phyloP scores from a whole-genome alignment of 257 asterid genomes.

The Solanum bulbocastanum region DNA sequence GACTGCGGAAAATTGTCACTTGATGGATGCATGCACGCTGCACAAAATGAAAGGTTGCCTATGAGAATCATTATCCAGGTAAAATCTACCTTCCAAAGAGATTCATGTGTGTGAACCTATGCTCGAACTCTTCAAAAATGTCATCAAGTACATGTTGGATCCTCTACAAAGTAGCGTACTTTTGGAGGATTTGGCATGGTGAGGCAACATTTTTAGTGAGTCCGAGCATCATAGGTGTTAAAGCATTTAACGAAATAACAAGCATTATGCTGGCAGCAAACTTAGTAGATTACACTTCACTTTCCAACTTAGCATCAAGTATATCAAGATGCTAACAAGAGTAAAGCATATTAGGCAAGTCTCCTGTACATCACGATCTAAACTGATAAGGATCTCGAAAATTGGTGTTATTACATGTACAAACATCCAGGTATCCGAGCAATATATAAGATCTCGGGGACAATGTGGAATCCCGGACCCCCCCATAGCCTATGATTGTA shows the following conservation, averaged over 20 bases:
- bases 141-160: background rate
- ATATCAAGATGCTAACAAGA: background rate
- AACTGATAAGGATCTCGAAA: background rate
- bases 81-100: background rate
- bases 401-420: background rate
- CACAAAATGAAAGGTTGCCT: slow-evolving; percentile 88
- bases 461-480: background rate
- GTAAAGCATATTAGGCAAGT: background rate
- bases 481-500: background rate
- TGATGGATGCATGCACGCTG: slow-evolving; percentile 83
- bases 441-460: background rate
- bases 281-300: background rate
- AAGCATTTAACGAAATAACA: background rate
- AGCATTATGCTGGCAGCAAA: background rate
- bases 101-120: background rate
- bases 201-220: background rate
- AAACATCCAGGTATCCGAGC: background rate
- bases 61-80: slow-evolving; percentile 79
- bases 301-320: background rate
- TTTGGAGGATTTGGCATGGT: background rate
- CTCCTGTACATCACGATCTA: background rate
- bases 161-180: background rate
- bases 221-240: background rate
- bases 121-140: background rate
- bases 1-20: slow-evolving; percentile 67